Evolutionary conservation across 2,329 filamentous ascomycete genomes (phyloP), one percentile per base, ranked within the genome.

Genomic region (Malbranchea cinnamomea): DNA sequence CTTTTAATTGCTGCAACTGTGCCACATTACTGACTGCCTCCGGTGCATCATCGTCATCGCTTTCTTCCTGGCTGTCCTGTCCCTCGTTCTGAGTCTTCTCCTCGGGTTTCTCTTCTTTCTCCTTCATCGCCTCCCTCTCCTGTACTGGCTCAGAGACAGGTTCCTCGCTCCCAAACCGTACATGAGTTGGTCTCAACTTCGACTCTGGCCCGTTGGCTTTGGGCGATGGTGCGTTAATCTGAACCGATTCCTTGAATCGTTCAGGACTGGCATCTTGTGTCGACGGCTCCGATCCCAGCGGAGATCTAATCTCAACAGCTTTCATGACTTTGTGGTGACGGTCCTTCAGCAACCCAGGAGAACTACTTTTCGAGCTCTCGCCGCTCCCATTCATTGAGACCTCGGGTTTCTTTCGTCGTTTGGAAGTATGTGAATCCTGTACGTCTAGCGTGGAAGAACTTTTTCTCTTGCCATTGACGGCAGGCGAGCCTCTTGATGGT

Each of bases 141-240:
- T 37, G 32, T 3, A 36, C 34, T 21, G 30, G 15, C 17, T 43
- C 37, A 26, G 14, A n/a, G n/a, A n/a, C n/a, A 16, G 29, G 35
- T 24, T 60, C 57, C 36, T 59, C 56, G 34, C 53, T 59, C 19
- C 42, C 56, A 31, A 60, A 60, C 29, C 55, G 49, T 22, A 58
- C 44, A 31, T 57, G 54, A 6, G 29, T 30, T 15, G 35, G 21
- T 18, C 41, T 48, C 26, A 29, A 44, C 39, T 41, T 42, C n/a
- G 28, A 21, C 8, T 22, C 21, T 5, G 22, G 5, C 10, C 16
- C 18, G 8, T 28, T 10, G 22, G 17, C 16, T 9, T 9, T 6
- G 9, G 8, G 9, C 5, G 9, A 7, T n/a, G n/a, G n/a, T n/a
- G n/a, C n/a, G n/a, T n/a, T n/a, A n/a, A n/a, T n/a, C n/a, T n/a